Base-by-base conservation (phyloP, 2,329 filamentous ascomycete species). In the Davidsoniella virescens region DNA sequence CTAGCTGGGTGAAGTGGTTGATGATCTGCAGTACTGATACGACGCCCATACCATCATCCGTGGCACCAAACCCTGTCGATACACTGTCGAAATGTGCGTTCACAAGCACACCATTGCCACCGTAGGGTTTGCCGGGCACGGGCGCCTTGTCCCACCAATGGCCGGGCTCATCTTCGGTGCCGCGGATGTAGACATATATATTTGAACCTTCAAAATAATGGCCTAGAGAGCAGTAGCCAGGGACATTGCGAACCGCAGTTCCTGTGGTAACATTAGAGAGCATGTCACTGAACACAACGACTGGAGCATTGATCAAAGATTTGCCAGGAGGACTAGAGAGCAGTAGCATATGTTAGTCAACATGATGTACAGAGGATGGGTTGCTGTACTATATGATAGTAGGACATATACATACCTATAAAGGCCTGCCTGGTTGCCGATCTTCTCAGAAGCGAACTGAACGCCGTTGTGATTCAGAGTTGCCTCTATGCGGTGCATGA, bases 1-100 rank as follows among this genome's bases (percentile, higher is more conserved):
- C 79, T 0, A 75, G 67, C 2, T 73, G 73, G 1, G 86, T 87
- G 61, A 94, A 95, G 64, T 94, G 86, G 55, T 81, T 84, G 54
- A 96, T 73, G 45, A 96, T 69, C 62, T 95, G 87, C 44, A 96
- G 71, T 40, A 90, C 70, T 0, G 83, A 83, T n/a, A 94, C 78
- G 18, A 93, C 86, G 25, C 87, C 87, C 54, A 94, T 80, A 6
- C 90, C 92, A 63, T 95, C 86, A 60, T 98, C 92, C 2, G 92
- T 96, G 14, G 92, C 88, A 44, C 92, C 92, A 57, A 80, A 94
- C 1, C 87, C 88, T 2, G 87, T 94, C 12, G 87, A 85, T 5
- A 96, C 92, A 52, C 84, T 88, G 65, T 94, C 92, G 61, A 92
- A 94, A 62, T 96, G 92, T 16, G 90, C 88, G 62, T 95, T 96